Conservation (phyloP, 2,329 filamentous ascomycete species). For the Allantophomopsis cytisporea region DNA sequence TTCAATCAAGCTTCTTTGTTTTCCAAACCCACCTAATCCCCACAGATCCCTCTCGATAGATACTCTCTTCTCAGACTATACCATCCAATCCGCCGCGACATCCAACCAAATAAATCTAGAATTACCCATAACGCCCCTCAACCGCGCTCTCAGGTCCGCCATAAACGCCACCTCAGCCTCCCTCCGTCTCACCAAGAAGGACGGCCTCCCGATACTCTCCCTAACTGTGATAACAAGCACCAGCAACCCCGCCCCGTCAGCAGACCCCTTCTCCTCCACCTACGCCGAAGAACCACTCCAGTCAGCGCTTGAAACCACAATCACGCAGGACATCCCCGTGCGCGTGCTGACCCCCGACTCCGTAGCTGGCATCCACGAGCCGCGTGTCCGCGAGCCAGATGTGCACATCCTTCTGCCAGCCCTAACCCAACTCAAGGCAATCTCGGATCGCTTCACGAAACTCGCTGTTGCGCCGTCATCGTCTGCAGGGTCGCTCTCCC, state of each 20-base stretch:
- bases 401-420: slow-evolving; percentile 87
- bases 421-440: slow-evolving; percentile 77
- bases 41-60: slow-evolving; percentile 50
- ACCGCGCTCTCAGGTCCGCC: slow-evolving; percentile 84
- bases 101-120: slow-evolving; percentile 94
- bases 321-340: slow-evolving; percentile 94
- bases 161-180: slow-evolving; percentile 68
- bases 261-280: slow-evolving; percentile 27
- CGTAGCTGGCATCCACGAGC: slow-evolving; percentile 91
- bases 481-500: too few relatives aligned
- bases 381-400: slow-evolving; percentile 78
- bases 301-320: slow-evolving; percentile 73
- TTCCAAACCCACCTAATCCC: too few relatives aligned
- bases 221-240: slow-evolving; percentile 79
- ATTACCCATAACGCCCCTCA: slow-evolving; percentile 74
- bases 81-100: slow-evolving; percentile 69
- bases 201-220: slow-evolving; percentile 72
- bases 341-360: slow-evolving; percentile 71
- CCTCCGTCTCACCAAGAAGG: slow-evolving; percentile 85
- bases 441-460: slow-evolving; percentile 90
- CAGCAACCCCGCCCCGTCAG: slow-evolving; percentile 31
- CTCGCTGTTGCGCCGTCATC: slow-evolving; percentile 42
- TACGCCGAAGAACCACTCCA: slow-evolving; percentile 35
- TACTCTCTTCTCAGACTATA: slow-evolving; percentile 76
- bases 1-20: too few relatives aligned